Evolutionary conservation across 1,284 basidiomycete genomes (phyloP).

Genomic region (Omphalotus olearius): DNA sequence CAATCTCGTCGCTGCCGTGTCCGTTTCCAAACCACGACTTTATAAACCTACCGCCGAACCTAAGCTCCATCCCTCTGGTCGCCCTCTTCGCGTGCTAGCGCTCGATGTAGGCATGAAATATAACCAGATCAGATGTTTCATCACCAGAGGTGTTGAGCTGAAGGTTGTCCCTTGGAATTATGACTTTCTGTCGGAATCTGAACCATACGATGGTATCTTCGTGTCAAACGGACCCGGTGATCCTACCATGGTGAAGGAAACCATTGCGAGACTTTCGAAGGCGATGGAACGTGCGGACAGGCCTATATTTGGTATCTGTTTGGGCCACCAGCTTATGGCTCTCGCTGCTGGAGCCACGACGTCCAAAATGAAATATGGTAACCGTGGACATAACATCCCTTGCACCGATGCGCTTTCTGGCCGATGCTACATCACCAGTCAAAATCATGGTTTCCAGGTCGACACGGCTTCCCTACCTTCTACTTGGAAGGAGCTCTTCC

Average conservation of each 20-base stretch:
- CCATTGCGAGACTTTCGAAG: slow-evolving; percentile 69
- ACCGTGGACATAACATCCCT: slow-evolving; percentile 98
- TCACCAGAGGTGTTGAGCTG: slow-evolving; percentile 88
- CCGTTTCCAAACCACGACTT: slow-evolving; percentile 64
- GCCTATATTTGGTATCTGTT: slow-evolving; percentile 98
- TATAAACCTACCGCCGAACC: slow-evolving; percentile 62
- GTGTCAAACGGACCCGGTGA: slow-evolving; percentile 98
- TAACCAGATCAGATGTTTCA: slow-evolving; percentile 98
- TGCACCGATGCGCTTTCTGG: slow-evolving; percentile 94
- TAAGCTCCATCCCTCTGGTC: slow-evolving; percentile 74
- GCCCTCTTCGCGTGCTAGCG: slow-evolving; percentile 82
- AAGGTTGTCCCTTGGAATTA: slow-evolving; percentile 99
- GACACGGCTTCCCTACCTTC: slow-evolving; percentile 75
- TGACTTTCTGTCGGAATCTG: slow-evolving; percentile 74
- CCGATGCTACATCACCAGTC: slow-evolving; percentile 97
- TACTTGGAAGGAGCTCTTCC: slow-evolving; percentile 94
- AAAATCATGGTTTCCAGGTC: slow-evolving; percentile 99
- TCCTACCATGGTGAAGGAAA: slow-evolving; percentile 80
- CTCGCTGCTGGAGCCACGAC: slow-evolving; percentile 93
- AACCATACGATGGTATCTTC: slow-evolving; percentile 94
- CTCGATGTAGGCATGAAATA: slow-evolving; percentile 99
- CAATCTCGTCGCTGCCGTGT: slow-evolving; percentile 92
- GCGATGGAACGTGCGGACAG: slow-evolving; percentile 72
- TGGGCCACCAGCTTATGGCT: slow-evolving; percentile 96
- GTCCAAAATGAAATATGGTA: slow-evolving; percentile 99